These are phyloP conservation scores for Penicillium fimorum DNA, from an alignment of 495 filamentous ascomycete species.

Conservation along the genomic window DNA sequence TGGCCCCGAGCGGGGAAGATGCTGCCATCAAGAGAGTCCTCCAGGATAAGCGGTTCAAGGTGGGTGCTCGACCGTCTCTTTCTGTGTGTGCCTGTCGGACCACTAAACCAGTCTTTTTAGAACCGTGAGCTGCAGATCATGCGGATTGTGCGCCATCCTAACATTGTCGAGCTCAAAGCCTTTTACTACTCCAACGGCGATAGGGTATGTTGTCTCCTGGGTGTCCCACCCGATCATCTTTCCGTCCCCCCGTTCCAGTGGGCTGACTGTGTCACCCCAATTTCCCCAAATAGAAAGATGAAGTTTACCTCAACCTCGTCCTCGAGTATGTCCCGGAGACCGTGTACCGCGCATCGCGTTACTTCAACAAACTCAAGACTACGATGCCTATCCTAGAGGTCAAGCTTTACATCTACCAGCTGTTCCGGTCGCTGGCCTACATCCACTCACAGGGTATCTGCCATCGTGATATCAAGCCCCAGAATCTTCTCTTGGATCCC, in stretches of 20 bases:
- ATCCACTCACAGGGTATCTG: slow-evolving; percentile 99
- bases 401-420: slow-evolving; percentile 99
- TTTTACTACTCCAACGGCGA: slow-evolving; percentile 99
- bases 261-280: slow-evolving; percentile 17
- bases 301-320: slow-evolving; percentile 98
- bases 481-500: slow-evolving; percentile 93
- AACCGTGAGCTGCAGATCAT: slow-evolving; percentile 99
- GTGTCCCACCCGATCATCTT: slow-evolving; percentile 5
- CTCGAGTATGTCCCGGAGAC: slow-evolving; percentile 98
- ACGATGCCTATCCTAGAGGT: slow-evolving; percentile 99
- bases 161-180: slow-evolving; percentile 97
- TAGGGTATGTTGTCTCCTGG: slow-evolving; percentile 63
- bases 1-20: slow-evolving; percentile 94
- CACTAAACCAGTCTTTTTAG: slow-evolving; percentile 53
- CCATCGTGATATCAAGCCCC: slow-evolving; percentile 98
- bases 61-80: slow-evolving; percentile 25
- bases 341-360: slow-evolving; percentile 95
- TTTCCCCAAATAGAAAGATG: slow-evolving; percentile 72
- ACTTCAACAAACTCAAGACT: slow-evolving; percentile 99
- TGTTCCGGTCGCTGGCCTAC: slow-evolving; percentile 96
- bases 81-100: neutral
- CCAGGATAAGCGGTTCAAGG: slow-evolving; percentile 99
- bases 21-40: slow-evolving; percentile 98
- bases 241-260: slow-evolving; percentile 4
- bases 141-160: slow-evolving; percentile 97